phyloP scores from a whole-genome alignment of 352 stramenopile species.

The Peronospora destructor region DNA sequence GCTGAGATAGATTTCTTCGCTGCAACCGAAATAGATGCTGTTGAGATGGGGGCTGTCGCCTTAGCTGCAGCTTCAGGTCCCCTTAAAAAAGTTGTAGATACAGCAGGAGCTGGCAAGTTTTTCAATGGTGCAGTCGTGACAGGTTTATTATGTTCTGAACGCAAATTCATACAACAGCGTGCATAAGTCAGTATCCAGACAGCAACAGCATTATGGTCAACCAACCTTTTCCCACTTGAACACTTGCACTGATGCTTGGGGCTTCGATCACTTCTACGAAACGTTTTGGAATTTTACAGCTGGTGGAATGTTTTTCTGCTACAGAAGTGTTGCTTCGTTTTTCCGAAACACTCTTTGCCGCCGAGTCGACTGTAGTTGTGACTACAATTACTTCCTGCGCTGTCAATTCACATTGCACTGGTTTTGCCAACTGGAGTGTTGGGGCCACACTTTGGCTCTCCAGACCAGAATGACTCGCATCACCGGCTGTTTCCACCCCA shows the following conservation, averaged over 20 bases:
- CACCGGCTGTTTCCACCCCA: constrained; percentile 9
- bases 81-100: not conserved
- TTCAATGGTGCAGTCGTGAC: constrained; percentile 3
- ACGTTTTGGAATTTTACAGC: constrained; percentile 4
- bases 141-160: not conserved
- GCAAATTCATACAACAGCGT: constrained; percentile 2
- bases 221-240: constrained; percentile 12
- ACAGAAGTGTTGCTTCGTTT: not conserved
- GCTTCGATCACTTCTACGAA: constrained; percentile 8
- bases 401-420: constrained; percentile 1
- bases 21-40: not conserved
- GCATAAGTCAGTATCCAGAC: not conserved
- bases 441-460: constrained; percentile 11
- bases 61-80: not conserved
- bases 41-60: constrained; percentile 1
- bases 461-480: not conserved
- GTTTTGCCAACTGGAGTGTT: constrained; percentile 12
- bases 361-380: not conserved
- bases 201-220: constrained; percentile 3
- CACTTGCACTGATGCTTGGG: not conserved
- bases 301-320: not conserved
- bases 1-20: not conserved
- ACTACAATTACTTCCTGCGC: not conserved
- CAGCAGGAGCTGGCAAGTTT: not conserved
- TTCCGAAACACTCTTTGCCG: constrained; percentile 3